Evolutionary conservation across 768 basidiomycete species (phyloP).

Genomic region (Auricularia cornea): DNA sequence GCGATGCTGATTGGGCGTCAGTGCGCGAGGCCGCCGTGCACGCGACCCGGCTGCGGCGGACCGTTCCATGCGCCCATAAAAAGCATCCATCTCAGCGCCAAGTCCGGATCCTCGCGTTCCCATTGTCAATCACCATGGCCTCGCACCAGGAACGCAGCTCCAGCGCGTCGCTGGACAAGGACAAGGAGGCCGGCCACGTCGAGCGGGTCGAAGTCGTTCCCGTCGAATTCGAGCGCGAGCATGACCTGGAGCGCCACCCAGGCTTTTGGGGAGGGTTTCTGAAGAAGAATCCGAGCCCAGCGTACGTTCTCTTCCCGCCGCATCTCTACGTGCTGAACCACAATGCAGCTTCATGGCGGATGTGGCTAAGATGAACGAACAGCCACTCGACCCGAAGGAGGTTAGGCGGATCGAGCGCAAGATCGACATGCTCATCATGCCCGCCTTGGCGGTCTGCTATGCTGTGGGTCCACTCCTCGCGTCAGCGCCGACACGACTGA

Average conservation of each 20-base stretch:
- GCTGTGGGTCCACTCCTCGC: constrained; percentile 4
- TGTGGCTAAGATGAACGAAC: not conserved
- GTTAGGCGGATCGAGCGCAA: not conserved
- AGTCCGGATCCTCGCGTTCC: not conserved
- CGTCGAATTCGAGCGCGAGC: not conserved
- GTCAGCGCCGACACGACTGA: no score
- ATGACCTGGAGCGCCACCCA: not conserved
- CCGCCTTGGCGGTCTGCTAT: constrained; percentile 19
- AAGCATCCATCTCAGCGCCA: not conserved
- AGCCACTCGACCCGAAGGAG: not conserved
- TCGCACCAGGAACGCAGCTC: not conserved
- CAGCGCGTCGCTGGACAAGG: not conserved
- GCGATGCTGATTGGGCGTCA: not conserved
- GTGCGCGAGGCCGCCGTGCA: not conserved
- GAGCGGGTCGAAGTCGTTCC: not conserved
- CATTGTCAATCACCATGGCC: not conserved
- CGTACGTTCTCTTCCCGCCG: not conserved
- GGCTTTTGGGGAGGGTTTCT: not conserved
- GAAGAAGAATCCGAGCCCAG: not conserved
- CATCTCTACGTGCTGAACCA: not conserved
- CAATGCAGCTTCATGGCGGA: not conserved
- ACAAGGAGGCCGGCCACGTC: not conserved
- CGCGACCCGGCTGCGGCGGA: not conserved
- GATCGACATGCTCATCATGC: constrained; percentile 13
- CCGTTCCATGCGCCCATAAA: not conserved